Evolutionary conservation across 2,329 filamentous ascomycete genomes (phyloP), one percentile per base, ranked within the genome.

Genomic region (Fusarium concolor): DNA sequence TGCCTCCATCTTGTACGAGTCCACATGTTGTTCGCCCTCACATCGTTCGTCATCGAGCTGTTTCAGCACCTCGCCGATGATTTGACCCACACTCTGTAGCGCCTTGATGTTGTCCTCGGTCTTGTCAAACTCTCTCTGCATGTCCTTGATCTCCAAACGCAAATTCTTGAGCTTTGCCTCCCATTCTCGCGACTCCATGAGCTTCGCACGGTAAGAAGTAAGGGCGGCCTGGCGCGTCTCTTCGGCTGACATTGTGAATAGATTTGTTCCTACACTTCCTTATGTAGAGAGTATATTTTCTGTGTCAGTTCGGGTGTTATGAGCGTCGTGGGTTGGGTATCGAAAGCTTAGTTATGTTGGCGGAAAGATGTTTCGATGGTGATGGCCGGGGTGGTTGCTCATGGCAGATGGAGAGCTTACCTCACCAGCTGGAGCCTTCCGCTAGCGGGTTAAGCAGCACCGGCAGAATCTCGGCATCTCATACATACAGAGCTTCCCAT

Each of bases 51-150:
- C 96, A 78, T 99, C 96, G 69, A 99, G 87, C 85, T 99, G 96
- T 85, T 99, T 99, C 77, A 99, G 84, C 65, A 99, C 96, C 83
- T 99, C 96, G 75, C 96, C 96, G 80, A 99, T 98, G 81, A 99
- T 99, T 84, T 99, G 96, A 50, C 96, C 96, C 56, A 99, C 96
- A 80, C 96, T 98, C 85, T 99, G 96, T 76, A 99, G 85, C 71
- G 96, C 96, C 86, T 99, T 99, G 86, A 99, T 98, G 84, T 98
- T 98, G 72, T 99, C 96, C 79, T 99, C 96, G 54, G 96, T 98
- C 72, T 95, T 90, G 79, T 99, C 95, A 77, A 94, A 99, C 75
- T 98, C 94, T 77, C 92, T 94, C 79, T 97, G 93, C 56, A 98
- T 83, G 62, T 92, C 93, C 84, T 98, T 99, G 81, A 99, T 97